Conservation (phyloP, 2,329 filamentous ascomycete species). For the Pseudohalonectria lignicola region DNA sequence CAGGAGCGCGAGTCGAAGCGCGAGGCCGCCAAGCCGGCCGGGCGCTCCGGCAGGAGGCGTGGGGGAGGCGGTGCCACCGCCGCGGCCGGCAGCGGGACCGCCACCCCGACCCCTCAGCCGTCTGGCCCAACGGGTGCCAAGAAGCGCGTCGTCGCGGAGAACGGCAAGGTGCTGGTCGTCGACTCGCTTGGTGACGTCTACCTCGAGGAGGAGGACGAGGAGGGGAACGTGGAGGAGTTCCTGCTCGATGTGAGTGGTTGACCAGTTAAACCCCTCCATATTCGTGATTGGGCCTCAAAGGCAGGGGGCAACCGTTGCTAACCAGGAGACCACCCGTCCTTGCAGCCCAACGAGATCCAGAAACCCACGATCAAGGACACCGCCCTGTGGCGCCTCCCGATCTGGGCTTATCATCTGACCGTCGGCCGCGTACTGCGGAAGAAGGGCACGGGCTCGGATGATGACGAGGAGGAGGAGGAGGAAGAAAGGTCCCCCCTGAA, state of each 20-base stretch:
- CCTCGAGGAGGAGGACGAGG: constrained; percentile 82
- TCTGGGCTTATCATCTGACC: constrained; percentile 55
- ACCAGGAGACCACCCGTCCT: constrained; percentile 5
- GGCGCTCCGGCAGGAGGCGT: constrained; percentile 22
- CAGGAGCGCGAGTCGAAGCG: constrained; percentile 78
- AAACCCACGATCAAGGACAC: constrained; percentile 73
- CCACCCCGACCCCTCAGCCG: constrained; percentile 42
- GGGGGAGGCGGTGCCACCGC: too few relatives aligned
- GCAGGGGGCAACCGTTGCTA: background rate
- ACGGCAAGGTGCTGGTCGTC: constrained; percentile 89
- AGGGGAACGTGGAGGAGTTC: constrained; percentile 73
- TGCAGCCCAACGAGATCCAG: constrained; percentile 65
- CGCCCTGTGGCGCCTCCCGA: constrained; percentile 66
- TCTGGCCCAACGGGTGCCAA: constrained; percentile 61
- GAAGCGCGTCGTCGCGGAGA: constrained; percentile 84
- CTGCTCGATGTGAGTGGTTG: constrained; percentile 74
- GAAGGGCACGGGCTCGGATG: constrained; percentile 20
- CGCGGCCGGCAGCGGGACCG: constrained; percentile 27
- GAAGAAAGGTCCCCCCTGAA: constrained; percentile 16
- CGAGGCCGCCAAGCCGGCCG: constrained; percentile 46
- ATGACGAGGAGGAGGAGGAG: constrained; percentile 22
- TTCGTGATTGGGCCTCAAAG: too few relatives aligned
- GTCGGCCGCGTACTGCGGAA: constrained; percentile 35
- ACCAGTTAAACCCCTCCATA: background rate
- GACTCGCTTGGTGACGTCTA: constrained; percentile 89